Percentiles rank a stretch among this genome's conserved stretches.
phyloP scores from a whole-genome alignment of 1,139 yeast genomes.

The Hansenula lynferdii region DNA sequence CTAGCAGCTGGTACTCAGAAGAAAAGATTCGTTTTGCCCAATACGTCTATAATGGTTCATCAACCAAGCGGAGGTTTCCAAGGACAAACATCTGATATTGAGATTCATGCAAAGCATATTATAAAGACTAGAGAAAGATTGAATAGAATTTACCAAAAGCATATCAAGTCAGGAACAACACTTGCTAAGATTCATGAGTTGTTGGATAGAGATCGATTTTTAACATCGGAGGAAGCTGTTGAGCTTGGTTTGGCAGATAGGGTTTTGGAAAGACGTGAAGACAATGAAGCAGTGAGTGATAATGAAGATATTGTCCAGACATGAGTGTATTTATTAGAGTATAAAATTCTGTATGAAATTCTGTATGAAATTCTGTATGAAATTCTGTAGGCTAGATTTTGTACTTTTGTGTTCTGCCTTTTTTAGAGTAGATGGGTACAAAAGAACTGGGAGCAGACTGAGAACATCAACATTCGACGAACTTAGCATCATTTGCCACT shows the following conservation, averaged over 20 bases:
- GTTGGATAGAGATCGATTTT: constrained; percentile 27
- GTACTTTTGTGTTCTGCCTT: too few relatives aligned
- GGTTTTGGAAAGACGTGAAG: constrained; percentile 16
- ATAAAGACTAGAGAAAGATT: constrained; percentile 25
- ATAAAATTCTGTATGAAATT: too few relatives aligned
- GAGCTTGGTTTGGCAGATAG: constrained; percentile 27
- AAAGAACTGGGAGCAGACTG: background rate
- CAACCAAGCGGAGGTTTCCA: constrained; percentile 29
- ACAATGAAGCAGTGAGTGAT: background rate
- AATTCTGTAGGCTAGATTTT: too few relatives aligned
- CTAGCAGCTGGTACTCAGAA: constrained; percentile 26
- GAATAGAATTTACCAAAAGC: constrained; percentile 24
- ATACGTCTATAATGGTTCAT: constrained; percentile 30
- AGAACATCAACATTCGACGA: background rate
- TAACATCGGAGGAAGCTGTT: constrained; percentile 25
- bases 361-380: too few relatives aligned
- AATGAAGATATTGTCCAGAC: background rate
- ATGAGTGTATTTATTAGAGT: background rate
- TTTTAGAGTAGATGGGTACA: too few relatives aligned
- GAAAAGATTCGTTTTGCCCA: constrained; percentile 26
- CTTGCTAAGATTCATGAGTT: constrained; percentile 20
- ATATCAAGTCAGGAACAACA: constrained; percentile 19
- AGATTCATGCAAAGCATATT: constrained; percentile 30
- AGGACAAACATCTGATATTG: constrained; percentile 29
- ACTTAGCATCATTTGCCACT: background rate